Evolutionary conservation across 495 filamentous ascomycete species (phyloP).

Genomic region (Xylaria grammica): DNA sequence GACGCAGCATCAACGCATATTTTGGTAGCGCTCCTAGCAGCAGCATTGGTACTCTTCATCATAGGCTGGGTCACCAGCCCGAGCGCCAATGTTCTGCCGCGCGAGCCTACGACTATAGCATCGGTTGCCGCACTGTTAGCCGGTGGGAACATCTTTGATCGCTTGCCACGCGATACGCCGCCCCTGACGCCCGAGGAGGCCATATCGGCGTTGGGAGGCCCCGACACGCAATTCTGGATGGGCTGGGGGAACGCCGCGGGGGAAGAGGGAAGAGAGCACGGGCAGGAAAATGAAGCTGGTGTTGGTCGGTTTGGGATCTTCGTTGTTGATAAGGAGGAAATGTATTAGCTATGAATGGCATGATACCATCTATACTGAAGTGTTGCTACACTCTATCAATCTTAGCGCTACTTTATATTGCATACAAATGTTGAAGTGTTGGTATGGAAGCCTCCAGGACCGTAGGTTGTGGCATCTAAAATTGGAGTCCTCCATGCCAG

Average conservation of each 20-base stretch:
- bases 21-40: neutral
- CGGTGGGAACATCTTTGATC: neutral
- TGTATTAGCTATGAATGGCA: neutral
- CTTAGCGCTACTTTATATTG: too few relatives aligned
- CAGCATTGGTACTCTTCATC: neutral
- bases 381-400: too few relatives aligned
- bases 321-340: neutral
- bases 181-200: neutral
- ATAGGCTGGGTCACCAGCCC: neutral
- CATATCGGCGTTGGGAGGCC: too few relatives aligned
- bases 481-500: too few relatives aligned
- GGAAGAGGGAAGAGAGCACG: neutral
- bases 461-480: too few relatives aligned
- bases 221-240: neutral
- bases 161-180: neutral
- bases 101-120: neutral
- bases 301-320: constrained; percentile 8
- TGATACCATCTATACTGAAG: neutral
- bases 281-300: neutral
- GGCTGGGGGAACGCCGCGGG: neutral
- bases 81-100: neutral
- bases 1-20: constrained; percentile 5
- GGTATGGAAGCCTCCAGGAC: too few relatives aligned
- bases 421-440: too few relatives aligned
- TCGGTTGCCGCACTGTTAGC: neutral